Conservation (phyloP, 2,329 filamentous ascomycete genomes). For the Byssochlamys sp. region DNA sequence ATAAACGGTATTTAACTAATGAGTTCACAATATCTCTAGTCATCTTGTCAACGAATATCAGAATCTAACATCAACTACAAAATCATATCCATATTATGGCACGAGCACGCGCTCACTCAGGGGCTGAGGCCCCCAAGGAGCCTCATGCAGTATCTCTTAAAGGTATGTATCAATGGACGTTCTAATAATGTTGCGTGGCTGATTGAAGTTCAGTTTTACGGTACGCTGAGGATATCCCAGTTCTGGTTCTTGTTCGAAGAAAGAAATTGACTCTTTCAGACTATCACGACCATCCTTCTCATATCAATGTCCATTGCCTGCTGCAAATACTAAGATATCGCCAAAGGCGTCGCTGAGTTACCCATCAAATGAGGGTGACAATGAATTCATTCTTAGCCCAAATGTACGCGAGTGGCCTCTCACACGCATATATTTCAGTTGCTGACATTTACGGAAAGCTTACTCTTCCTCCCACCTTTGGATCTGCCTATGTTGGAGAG, state of each 20-base stretch:
- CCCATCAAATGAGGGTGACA: conserved; percentile 41
- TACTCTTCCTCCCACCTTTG: conserved; percentile 82
- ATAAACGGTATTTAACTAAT: not conserved
- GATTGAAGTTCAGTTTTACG: conserved; percentile 25
- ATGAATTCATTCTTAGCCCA: conserved; percentile 48
- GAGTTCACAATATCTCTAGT: not conserved
- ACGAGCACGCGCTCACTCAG: conserved; percentile 33
- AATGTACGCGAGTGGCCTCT: conserved; percentile 28
- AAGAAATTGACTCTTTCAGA: conserved; percentile 37
- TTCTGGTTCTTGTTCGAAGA: not conserved
- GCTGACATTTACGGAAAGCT: conserved; percentile 37
- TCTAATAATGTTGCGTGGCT: conserved; percentile 10
- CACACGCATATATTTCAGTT: not conserved
- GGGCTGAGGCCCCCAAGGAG: conserved; percentile 50
- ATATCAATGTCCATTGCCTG: conserved; percentile 36
- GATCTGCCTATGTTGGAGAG: conserved; percentile 89
- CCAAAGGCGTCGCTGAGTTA: conserved; percentile 66
- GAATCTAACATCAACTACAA: not conserved
- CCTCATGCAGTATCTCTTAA: conserved; percentile 71
- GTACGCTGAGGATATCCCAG: conserved; percentile 18
- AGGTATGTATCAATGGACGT: conserved; percentile 31
- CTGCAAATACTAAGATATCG: conserved; percentile 41
- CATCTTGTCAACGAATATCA: not conserved
- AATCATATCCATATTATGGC: conserved; percentile 22
- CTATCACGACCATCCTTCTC: conserved; percentile 59